phyloP scores from a whole-genome alignment of 176 grass and related monocot genomes.

The Cymbopogon citratus region DNA sequence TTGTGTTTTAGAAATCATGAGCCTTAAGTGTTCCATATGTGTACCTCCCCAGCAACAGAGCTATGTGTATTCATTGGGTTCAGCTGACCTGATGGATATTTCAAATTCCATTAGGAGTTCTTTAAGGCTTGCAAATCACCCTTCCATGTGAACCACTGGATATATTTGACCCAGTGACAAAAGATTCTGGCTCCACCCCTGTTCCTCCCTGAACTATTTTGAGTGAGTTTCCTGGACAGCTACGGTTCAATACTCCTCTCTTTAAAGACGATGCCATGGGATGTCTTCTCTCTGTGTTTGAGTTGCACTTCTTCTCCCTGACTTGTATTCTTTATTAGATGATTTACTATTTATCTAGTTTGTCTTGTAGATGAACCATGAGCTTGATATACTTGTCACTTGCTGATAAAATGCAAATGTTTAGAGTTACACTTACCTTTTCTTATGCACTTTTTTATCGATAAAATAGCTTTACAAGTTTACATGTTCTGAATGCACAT shows the following conservation, averaged over 20 bases:
- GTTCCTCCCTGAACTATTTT: background rate
- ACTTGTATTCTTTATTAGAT: slow-evolving; percentile 14
- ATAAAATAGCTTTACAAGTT: background rate
- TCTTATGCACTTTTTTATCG: background rate
- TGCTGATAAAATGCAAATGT: background rate
- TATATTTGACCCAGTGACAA: background rate
- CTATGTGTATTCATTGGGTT: background rate
- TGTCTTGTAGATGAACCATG: background rate
- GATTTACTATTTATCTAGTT: slow-evolving; percentile 19
- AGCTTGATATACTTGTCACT: background rate
- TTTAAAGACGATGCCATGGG: background rate
- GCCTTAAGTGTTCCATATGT: background rate
- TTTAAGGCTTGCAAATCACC: background rate
- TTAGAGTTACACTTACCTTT: background rate
- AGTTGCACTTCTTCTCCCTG: background rate
- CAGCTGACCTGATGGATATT: background rate
- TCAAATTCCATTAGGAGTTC: background rate
- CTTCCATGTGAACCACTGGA: background rate
- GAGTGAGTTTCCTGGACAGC: background rate
- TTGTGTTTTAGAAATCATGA: slow-evolving; percentile 4
- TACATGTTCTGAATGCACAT: background rate
- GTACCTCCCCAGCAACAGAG: background rate
- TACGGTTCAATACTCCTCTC: background rate
- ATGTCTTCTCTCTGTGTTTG: background rate
- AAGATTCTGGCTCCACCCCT: too few species aligned